Evolutionary conservation across 805 yeast genomes (phyloP).

Genomic region (Debaryomyces tyrocola): DNA sequence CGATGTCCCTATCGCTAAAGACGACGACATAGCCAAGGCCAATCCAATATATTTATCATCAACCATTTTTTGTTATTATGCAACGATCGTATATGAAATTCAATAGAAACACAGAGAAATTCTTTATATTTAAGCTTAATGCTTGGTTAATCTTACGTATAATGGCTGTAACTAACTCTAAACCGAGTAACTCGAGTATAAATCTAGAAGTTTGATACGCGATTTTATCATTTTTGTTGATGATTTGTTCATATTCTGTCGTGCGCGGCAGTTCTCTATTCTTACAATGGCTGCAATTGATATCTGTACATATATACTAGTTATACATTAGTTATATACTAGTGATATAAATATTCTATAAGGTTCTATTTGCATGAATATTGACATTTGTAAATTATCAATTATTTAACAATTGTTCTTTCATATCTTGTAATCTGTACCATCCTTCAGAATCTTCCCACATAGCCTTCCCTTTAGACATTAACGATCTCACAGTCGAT

Average conservation of each 20-base stretch:
- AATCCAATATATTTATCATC: slow-evolving; percentile 90
- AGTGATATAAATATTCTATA: background rate
- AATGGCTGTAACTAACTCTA: no score
- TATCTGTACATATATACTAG: no score
- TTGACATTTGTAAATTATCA: background rate
- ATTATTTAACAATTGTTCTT: slow-evolving; percentile 36
- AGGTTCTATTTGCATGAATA: background rate
- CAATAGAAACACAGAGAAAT: no score
- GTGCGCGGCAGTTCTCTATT: no score
- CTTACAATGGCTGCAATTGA: no score
- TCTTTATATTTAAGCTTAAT: no score
- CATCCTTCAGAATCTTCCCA: slow-evolving; percentile 86
- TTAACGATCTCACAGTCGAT: slow-evolving; percentile 65
- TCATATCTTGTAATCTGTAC: slow-evolving; percentile 57
- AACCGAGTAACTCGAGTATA: no score
- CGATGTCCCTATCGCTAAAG: slow-evolving; percentile 87
- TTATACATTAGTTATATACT: no score
- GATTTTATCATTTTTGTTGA: no score
- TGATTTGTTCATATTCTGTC: no score
- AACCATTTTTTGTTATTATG: slow-evolving; percentile 29
- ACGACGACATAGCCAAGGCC: slow-evolving; percentile 82
- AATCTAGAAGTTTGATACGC: no score
- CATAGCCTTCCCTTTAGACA: slow-evolving; percentile 72
- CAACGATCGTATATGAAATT: background rate
- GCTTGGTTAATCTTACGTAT: no score